Percentiles rank a stretch among this genome's conserved stretches.
These are phyloP conservation scores for Diaporthe citriasiana DNA, from an alignment of 2,329 filamentous ascomycete genomes.

Conservation along the genomic window DNA sequence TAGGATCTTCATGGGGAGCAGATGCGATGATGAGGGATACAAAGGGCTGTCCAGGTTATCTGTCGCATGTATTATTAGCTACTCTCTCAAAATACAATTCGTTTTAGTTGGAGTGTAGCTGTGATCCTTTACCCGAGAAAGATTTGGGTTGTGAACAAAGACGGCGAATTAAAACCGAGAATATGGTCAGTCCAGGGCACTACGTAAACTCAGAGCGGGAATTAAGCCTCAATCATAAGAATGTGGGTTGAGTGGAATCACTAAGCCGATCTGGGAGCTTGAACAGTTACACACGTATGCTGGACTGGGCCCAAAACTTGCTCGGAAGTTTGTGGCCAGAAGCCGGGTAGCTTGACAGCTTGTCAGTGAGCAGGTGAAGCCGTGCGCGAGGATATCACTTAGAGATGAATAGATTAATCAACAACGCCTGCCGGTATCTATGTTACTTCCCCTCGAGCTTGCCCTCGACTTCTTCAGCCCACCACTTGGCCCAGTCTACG, in stretches of 20 bases:
- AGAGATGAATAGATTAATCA: neutral
- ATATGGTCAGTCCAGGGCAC: neutral
- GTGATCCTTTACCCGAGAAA: neutral
- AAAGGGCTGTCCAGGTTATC: neutral
- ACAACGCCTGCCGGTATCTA: neutral
- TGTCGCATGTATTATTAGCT: neutral
- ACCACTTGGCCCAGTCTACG: conserved; percentile 84
- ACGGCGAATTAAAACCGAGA: neutral
- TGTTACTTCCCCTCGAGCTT: conserved; percentile 40
- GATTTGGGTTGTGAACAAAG: neutral
- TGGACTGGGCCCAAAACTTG: neutral
- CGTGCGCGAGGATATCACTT: neutral
- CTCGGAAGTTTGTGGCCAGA: neutral
- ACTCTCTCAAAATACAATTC: neutral
- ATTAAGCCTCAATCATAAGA: neutral
- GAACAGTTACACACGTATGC: neutral
- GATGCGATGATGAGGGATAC: neutral
- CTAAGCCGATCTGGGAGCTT: neutral
- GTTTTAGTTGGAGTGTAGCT: neutral
- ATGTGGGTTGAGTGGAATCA: neutral
- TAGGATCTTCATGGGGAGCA: no score
- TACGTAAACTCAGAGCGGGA: neutral
- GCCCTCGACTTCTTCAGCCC: conserved; percentile 68
- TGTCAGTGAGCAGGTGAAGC: neutral
- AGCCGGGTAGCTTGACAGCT: no score